Percentiles rank a stretch among this genome's conserved stretches.
phyloP scores from a whole-genome alignment of 441 rosid genomes.

The Erysimum cheiri region DNA sequence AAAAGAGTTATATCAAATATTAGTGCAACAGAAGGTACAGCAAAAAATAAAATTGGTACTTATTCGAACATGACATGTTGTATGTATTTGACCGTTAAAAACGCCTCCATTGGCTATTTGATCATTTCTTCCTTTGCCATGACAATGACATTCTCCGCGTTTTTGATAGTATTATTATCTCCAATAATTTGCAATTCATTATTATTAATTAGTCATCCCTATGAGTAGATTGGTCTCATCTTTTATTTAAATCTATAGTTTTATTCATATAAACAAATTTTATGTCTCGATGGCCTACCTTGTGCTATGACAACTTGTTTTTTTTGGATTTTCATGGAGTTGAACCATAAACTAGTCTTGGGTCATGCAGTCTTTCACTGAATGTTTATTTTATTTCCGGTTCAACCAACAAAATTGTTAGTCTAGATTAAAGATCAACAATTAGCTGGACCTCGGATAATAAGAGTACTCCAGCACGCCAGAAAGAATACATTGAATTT shows the following conservation, averaged over 20 bases:
- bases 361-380: conserved; percentile 33
- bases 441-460: conserved; percentile 35
- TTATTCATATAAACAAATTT: not conserved
- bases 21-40: not conserved
- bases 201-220: conserved; percentile 27
- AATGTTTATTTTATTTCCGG: not conserved
- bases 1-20: conserved; percentile 9
- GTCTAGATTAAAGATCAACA: conserved; percentile 11
- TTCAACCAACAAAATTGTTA: conserved; percentile 10
- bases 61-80: conserved; percentile 26
- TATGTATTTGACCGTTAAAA: conserved; percentile 40
- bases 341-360: conserved; percentile 33
- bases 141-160: not conserved
- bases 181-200: conserved; percentile 34
- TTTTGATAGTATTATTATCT: not conserved
- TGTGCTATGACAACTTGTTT: conserved; percentile 26
- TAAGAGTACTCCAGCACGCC: conserved; percentile 13
- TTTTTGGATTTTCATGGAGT: conserved; percentile 3
- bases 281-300: conserved; percentile 20
- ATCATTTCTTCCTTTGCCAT: conserved; percentile 22
- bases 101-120: conserved; percentile 33
- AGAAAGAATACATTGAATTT: conserved; percentile 12
- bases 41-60: not conserved
- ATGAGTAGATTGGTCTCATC: conserved; percentile 28
- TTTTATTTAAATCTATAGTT: conserved; percentile 10